Conservation (phyloP, 495 filamentous ascomycete species). For the Penicillium nucicola region DNA sequence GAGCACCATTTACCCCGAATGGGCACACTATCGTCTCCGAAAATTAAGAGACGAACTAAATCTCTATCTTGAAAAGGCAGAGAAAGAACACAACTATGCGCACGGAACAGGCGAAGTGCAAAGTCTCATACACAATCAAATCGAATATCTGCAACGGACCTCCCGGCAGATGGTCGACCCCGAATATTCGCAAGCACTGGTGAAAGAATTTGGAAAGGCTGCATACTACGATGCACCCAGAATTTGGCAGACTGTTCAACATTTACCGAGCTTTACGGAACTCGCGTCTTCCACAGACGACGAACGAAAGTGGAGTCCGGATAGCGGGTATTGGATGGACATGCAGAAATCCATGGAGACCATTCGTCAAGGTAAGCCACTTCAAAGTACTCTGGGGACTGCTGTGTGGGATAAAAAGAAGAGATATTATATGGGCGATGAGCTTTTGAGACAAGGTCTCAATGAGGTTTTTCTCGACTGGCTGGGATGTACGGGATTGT, state of each 20-base stretch:
- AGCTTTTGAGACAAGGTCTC: conserved; percentile 20
- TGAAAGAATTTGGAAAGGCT: conserved; percentile 8
- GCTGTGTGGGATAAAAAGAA: background rate
- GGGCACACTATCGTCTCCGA: conserved; percentile 24
- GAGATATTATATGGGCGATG: conserved; percentile 19
- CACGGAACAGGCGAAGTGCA: conserved; percentile 1
- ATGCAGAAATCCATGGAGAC: conserved; percentile 11
- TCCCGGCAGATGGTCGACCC: conserved; percentile 15
- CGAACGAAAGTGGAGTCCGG: conserved; percentile 7
- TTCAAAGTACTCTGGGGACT: conserved; percentile 10
- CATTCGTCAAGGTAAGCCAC: conserved; percentile 5
- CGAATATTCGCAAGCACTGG: background rate
- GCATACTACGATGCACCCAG: conserved; percentile 14
- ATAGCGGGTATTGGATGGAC: conserved; percentile 15
- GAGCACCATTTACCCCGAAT: conserved; percentile 24
- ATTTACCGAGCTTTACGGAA: conserved; percentile 10
- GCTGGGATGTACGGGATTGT: conserved; percentile 12
- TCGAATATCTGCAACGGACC: conserved; percentile 15
- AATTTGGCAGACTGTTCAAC: conserved; percentile 15
- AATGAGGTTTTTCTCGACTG: conserved; percentile 22
- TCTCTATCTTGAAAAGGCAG: conserved; percentile 2
- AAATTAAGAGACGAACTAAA: conserved; percentile 14
- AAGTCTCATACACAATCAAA: conserved; percentile 10
- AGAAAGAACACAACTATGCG: background rate
- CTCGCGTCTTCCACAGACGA: conserved; percentile 9